A percentile compares a stretch with the other conserved stretches of the same genome.
phyloP scores from a whole-genome alignment of 1,284 basidiomycete genomes.

The Sporisorium graminicola region DNA sequence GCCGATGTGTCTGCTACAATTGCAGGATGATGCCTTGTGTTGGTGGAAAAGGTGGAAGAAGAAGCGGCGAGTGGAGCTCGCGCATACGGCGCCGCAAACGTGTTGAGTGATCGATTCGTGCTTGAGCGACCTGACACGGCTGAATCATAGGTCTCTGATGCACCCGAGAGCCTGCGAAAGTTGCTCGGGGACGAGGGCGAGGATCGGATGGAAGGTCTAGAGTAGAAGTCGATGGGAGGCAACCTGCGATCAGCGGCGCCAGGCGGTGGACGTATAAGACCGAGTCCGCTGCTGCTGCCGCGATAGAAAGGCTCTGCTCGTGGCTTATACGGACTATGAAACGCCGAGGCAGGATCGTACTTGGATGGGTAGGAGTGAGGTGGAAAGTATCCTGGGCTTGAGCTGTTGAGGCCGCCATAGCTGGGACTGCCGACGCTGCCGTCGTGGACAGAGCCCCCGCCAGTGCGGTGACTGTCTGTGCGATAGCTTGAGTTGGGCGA shows the following conservation, averaged over 20 bases:
- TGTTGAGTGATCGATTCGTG: constrained; percentile 7
- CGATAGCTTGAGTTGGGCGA: constrained; percentile 29
- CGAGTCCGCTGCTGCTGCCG: constrained; percentile 43
- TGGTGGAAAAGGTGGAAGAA: neutral
- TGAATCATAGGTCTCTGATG: constrained; percentile 29
- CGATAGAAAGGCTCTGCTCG: constrained; percentile 42
- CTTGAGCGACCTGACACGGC: constrained; percentile 12
- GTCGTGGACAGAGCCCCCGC: constrained; percentile 18
- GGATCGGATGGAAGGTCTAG: constrained; percentile 20
- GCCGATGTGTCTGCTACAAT: neutral
- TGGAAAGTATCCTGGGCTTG: constrained; percentile 29
- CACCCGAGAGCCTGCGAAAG: constrained; percentile 24
- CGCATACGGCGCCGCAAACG: constrained; percentile 6
- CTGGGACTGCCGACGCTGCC: constrained; percentile 37
- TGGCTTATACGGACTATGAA: constrained; percentile 11
- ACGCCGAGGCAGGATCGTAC: constrained; percentile 27
- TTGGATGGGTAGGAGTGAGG: constrained; percentile 32
- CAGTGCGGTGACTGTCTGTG: constrained; percentile 27
- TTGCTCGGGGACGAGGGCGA: constrained; percentile 29
- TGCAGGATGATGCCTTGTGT: neutral
- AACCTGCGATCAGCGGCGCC: constrained; percentile 25
- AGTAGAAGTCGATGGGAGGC: constrained; percentile 33
- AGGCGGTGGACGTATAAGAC: constrained; percentile 35
- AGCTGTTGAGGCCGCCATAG: constrained; percentile 7
- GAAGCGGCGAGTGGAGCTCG: constrained; percentile 9